Evolutionary conservation across 257 asterid genomes (phyloP).

Genomic region (Solanum appendiculatum): DNA sequence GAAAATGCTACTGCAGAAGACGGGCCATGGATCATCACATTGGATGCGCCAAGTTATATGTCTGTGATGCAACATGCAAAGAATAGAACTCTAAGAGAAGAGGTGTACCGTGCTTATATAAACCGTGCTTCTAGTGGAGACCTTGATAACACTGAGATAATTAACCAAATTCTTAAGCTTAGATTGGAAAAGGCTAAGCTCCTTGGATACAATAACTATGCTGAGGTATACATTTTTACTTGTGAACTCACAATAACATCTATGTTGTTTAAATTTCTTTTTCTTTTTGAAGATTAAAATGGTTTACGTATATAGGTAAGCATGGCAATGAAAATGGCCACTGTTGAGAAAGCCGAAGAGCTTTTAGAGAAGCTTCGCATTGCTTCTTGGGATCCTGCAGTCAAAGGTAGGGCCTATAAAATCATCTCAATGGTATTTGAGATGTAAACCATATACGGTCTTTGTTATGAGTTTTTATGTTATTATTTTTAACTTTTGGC

Average conservation of each 20-base stretch:
- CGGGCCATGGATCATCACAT: slow-evolving; percentile 92
- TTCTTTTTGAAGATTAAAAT: neutral
- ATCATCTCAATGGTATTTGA: neutral
- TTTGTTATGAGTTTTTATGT: neutral
- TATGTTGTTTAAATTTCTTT: neutral
- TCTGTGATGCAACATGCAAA: slow-evolving; percentile 88
- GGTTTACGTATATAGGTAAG: slow-evolving; percentile 50
- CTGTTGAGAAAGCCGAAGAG: slow-evolving; percentile 74
- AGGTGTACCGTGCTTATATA: slow-evolving; percentile 79
- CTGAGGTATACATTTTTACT: slow-evolving; percentile 48
- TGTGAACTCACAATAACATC: neutral
- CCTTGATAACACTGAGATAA: slow-evolving; percentile 65
- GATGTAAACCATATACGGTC: neutral
- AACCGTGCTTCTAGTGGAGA: slow-evolving; percentile 92
- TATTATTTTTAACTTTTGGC: neutral
- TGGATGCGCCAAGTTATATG: slow-evolving; percentile 87
- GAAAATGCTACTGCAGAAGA: slow-evolving; percentile 82
- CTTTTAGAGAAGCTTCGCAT: slow-evolving; percentile 79
- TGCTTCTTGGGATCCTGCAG: slow-evolving; percentile 95
- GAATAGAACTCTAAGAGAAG: slow-evolving; percentile 83
- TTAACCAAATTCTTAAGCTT: slow-evolving; percentile 82
- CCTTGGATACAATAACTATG: slow-evolving; percentile 88
- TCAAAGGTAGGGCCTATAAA: slow-evolving; percentile 28
- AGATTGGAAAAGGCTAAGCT: slow-evolving; percentile 90
- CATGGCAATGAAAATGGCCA: slow-evolving; percentile 96